phyloP scores from a whole-genome alignment of 495 filamentous ascomycete genomes.

The Aspergillus asperescens region DNA sequence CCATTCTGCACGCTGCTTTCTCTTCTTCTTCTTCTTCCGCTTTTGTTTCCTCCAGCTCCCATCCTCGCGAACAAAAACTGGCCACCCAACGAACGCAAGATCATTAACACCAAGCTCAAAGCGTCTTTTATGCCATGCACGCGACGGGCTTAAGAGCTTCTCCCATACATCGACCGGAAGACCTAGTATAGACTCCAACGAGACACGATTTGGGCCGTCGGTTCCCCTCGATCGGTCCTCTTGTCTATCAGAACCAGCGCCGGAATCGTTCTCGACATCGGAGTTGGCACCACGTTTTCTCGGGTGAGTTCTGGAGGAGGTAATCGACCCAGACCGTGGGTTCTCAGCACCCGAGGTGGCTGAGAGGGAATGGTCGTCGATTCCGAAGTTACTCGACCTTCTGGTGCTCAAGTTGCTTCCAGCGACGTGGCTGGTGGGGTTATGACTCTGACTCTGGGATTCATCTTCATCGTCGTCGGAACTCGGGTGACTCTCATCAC shows the following conservation, averaged over 20 bases:
- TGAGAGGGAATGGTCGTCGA: conserved; percentile 32
- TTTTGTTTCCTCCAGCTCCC: conserved; percentile 77
- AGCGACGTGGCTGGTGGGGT: conserved; percentile 13
- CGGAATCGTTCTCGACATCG: conserved; percentile 41
- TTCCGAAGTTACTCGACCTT: conserved; percentile 36
- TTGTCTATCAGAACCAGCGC: conserved; percentile 38
- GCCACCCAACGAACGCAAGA: conserved; percentile 78
- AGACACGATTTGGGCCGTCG: conserved; percentile 42
- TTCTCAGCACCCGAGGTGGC: conserved; percentile 32
- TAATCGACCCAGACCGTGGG: conserved; percentile 39
- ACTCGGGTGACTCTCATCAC: conserved; percentile 42
- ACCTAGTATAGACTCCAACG: conserved; percentile 75
- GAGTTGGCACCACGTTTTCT: conserved; percentile 36
- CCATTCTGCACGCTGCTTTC: conserved; percentile 35
- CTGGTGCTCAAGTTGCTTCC: conserved; percentile 25
- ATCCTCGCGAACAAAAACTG: conserved; percentile 80
- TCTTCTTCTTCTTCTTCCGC: conserved; percentile 60
- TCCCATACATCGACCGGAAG: conserved; percentile 73
- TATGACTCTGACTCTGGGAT: conserved; percentile 14
- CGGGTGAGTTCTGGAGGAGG: conserved; percentile 36
- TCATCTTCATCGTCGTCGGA: conserved; percentile 51
- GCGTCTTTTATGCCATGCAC: conserved; percentile 75
- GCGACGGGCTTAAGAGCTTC: conserved; percentile 73
- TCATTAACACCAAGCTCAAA: conserved; percentile 87
- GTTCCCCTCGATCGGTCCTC: conserved; percentile 46